A percentile compares a stretch with the other conserved stretches of the same genome.
Conservation (phyloP, 2,329 filamentous ascomycete species). For the Trichoderma sp. region DNA sequence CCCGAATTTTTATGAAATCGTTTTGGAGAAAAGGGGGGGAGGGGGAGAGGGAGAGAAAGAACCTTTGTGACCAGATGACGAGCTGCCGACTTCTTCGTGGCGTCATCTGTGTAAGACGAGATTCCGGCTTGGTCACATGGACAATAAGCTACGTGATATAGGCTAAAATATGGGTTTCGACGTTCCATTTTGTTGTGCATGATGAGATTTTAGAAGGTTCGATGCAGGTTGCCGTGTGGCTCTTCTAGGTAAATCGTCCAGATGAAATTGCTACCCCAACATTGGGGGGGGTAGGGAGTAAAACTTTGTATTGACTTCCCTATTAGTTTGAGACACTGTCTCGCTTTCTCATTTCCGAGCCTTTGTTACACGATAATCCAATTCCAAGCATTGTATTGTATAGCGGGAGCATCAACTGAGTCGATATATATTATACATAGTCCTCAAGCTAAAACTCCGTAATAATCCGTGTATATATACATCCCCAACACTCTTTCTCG, state of each 20-base stretch:
- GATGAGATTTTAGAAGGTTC: not conserved
- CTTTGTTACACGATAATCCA: not conserved
- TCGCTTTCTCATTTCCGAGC: not conserved
- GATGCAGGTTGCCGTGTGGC: not conserved
- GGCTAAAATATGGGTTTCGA: slow-evolving; percentile 1
- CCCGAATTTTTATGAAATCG: not conserved
- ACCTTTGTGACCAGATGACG: not conserved
- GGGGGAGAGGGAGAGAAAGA: not conserved
- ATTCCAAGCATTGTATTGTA: too few relatives aligned
- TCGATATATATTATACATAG: too few relatives aligned
- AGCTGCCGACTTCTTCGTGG: slow-evolving; percentile 7
- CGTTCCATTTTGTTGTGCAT: not conserved
- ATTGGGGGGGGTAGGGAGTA: too few relatives aligned
- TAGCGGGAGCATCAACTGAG: too few relatives aligned
- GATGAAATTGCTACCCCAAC: not conserved
- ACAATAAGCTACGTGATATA: not conserved
- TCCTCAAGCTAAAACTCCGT: too few relatives aligned
- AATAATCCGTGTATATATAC: too few relatives aligned
- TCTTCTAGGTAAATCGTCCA: not conserved
- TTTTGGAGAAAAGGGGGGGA: not conserved
- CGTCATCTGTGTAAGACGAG: not conserved
- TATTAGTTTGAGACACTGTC: not conserved
- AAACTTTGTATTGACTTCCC: not conserved
- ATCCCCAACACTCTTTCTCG: too few relatives aligned
- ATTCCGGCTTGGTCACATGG: not conserved